Evolutionary conservation across 148 eudicot genomes (phyloP).

Genomic region (Amaranthus palmeri): DNA sequence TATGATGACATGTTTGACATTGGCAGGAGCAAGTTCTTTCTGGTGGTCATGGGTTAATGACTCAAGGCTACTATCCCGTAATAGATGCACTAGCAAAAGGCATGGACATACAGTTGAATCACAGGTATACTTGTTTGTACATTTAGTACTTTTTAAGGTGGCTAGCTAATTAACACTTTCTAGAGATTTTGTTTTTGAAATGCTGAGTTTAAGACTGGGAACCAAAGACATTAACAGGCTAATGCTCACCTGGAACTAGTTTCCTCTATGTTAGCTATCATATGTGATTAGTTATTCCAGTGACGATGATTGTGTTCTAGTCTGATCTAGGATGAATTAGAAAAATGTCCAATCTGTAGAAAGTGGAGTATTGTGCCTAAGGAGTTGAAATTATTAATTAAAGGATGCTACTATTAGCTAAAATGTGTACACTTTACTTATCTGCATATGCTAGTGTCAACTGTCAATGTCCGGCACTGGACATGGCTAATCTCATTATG

Average conservation of each 20-base stretch:
- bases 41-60: conserved; percentile 99
- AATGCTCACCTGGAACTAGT: not conserved
- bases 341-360: too few species aligned
- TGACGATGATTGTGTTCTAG: not conserved
- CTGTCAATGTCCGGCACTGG: too few species aligned
- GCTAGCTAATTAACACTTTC: not conserved
- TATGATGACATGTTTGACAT: conserved; percentile 16
- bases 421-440: too few species aligned
- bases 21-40: conserved; percentile 90
- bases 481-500: not conserved
- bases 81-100: conserved; percentile 77
- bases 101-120: conserved; percentile 75
- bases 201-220: not conserved
- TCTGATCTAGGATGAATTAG: not conserved
- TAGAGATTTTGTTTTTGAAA: not conserved
- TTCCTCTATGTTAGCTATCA: not conserved
- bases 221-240: not conserved
- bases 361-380: too few species aligned
- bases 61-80: conserved; percentile 83
- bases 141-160: not conserved
- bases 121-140: conserved; percentile 46
- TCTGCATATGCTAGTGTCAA: too few species aligned
- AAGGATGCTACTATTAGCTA: too few species aligned
- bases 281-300: not conserved
- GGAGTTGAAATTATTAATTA: too few species aligned